Evolutionary conservation across 148 eudicot species (phyloP).

Genomic region (Selenicereus undatus): DNA sequence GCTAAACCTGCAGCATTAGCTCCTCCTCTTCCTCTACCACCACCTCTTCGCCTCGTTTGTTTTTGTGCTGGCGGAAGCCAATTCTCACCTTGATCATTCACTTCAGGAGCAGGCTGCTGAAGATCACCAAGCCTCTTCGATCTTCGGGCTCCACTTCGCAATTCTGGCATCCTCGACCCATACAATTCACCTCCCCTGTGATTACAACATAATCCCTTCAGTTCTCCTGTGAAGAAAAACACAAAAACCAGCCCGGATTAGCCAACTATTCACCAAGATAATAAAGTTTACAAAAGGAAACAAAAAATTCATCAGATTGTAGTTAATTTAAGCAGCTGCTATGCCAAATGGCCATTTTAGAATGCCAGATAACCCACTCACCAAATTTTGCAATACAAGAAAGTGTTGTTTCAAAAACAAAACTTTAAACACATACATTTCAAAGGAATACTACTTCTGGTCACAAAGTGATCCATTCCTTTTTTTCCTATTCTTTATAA

Average conservation of each 20-base stretch:
- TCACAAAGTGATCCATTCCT: neutral
- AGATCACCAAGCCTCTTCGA: conserved; percentile 93
- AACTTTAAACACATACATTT: conserved; percentile 22
- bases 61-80: conserved; percentile 51
- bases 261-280: neutral
- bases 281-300: neutral
- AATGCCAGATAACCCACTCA: conserved; percentile 12
- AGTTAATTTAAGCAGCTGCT: neutral
- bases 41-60: conserved; percentile 73
- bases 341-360: conserved; percentile 6
- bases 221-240: conserved; percentile 20
- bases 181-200: conserved; percentile 55
- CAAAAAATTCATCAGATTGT: neutral
- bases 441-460: neutral
- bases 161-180: conserved; percentile 98
- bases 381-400: conserved; percentile 15
- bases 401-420: neutral
- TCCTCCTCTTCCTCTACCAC: conserved; percentile 87
- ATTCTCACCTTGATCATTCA: conserved; percentile 58
- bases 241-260: conserved; percentile 10
- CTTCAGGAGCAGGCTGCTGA: conserved; percentile 73
- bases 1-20: conserved; percentile 64
- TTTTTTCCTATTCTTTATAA: neutral
- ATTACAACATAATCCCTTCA: conserved; percentile 35
- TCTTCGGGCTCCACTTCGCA: conserved; percentile 98